These are phyloP conservation scores for Cyberlindnera euphorbiae DNA, from an alignment of 805 yeast species.

Conservation along the genomic window DNA sequence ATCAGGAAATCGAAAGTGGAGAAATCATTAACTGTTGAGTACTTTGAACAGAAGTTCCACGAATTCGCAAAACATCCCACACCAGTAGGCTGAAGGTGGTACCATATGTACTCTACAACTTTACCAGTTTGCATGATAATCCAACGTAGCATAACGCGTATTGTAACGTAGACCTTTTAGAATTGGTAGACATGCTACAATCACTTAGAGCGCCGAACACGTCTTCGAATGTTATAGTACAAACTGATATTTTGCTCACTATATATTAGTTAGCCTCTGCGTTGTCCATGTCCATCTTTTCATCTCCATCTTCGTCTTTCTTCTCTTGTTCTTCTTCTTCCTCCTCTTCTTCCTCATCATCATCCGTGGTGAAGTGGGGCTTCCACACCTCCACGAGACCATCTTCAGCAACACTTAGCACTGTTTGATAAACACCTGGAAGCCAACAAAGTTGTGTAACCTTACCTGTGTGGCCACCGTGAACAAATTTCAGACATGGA, in stretches of 20 bases:
- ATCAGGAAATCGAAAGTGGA: constrained; percentile 29
- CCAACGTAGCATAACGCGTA: no score
- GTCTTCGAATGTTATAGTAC: no score
- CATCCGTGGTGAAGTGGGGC: constrained; percentile 32
- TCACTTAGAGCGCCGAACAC: no score
- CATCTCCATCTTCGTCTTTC: constrained; percentile 11
- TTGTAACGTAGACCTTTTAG: no score
- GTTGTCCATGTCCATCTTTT: constrained; percentile 3
- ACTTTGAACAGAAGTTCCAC: constrained; percentile 27
- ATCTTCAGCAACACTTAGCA: constrained; percentile 73
- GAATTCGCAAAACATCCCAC: no score
- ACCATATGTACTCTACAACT: no score
- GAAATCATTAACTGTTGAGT: constrained; percentile 34
- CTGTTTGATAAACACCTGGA: constrained; percentile 50
- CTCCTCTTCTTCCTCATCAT: constrained; percentile 37
- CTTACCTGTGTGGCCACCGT: constrained; percentile 80
- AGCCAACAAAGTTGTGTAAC: constrained; percentile 67
- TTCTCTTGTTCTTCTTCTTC: no score
- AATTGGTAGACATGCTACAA: not conserved
- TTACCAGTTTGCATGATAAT: no score
- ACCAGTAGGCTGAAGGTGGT: no score
- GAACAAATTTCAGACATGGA: constrained; percentile 73
- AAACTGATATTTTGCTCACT: no score
- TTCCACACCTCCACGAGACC: constrained; percentile 72
- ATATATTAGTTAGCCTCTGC: not conserved